Evolutionary conservation across 2,329 filamentous ascomycete genomes (phyloP).

Genomic region (Penicillium sp.): DNA sequence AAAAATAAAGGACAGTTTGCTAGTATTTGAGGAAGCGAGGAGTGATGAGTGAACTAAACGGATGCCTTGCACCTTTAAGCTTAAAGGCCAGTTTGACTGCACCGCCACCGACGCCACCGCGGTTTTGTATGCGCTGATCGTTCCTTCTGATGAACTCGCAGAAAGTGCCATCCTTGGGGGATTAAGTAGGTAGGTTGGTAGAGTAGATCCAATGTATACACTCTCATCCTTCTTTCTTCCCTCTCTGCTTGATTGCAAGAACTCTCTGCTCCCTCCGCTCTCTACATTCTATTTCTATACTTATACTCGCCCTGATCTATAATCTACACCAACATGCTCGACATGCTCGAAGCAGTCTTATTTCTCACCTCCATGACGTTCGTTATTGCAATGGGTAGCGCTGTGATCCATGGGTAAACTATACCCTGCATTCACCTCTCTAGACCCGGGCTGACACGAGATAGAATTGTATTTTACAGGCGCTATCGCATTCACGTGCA

Average conservation of each 20-base stretch:
- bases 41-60: too few species aligned
- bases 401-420: constrained; percentile 13
- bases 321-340: neutral
- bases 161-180: too few species aligned
- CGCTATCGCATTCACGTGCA: constrained; percentile 21
- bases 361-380: constrained; percentile 18
- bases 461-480: constrained; percentile 17
- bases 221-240: too few species aligned
- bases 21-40: too few species aligned
- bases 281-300: neutral
- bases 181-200: too few species aligned
- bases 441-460: neutral
- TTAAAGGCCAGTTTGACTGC: too few species aligned
- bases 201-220: too few species aligned
- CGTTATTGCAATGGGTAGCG: constrained; percentile 12
- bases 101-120: too few species aligned
- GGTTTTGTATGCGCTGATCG: too few species aligned
- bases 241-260: neutral
- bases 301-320: neutral
- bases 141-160: too few species aligned
- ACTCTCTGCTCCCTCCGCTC: neutral
- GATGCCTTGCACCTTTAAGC: too few species aligned
- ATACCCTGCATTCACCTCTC: neutral
- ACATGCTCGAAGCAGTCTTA: constrained; percentile 16
- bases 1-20: too few species aligned